Percentiles rank a stretch among this genome's conserved stretches.
Conservation (phyloP, 495 filamentous ascomycete genomes). For the Sordaria brevicollis region DNA sequence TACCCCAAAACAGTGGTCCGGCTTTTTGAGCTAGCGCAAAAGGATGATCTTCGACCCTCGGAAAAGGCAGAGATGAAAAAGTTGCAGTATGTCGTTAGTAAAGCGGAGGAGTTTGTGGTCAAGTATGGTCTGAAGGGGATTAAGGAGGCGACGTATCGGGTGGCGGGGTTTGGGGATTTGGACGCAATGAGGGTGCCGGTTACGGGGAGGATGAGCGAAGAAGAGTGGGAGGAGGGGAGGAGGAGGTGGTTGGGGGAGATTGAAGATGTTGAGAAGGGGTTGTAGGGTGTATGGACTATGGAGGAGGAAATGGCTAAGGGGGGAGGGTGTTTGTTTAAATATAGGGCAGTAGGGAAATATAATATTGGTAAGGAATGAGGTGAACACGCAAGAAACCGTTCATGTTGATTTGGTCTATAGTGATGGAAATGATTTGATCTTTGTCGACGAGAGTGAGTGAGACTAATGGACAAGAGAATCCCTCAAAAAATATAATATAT, state of each 20-base stretch:
- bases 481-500: too few relatives aligned
- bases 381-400: too few relatives aligned
- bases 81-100: conserved; percentile 47
- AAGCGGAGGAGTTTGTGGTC: conserved; percentile 50
- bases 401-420: too few relatives aligned
- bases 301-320: neutral
- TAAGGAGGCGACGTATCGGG: conserved; percentile 48
- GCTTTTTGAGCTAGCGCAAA: conserved; percentile 38
- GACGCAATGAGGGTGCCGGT: conserved; percentile 48
- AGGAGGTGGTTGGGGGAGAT: conserved; percentile 13
- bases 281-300: neutral
- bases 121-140: conserved; percentile 48
- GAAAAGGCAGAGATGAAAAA: conserved; percentile 28
- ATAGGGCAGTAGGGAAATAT: too few relatives aligned
- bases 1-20: conserved; percentile 50
- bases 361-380: too few relatives aligned
- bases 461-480: too few relatives aligned
- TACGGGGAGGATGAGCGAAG: conserved; percentile 37
- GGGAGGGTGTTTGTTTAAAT: too few relatives aligned
- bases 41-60: conserved; percentile 13
- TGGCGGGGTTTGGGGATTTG: conserved; percentile 42
- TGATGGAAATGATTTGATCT: too few relatives aligned
- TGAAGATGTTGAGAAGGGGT: conserved; percentile 9
- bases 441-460: too few relatives aligned
- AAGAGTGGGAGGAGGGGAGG: conserved; percentile 23